Conservation (phyloP, 2,329 filamentous ascomycete species). For the Xylaria sp. region DNA sequence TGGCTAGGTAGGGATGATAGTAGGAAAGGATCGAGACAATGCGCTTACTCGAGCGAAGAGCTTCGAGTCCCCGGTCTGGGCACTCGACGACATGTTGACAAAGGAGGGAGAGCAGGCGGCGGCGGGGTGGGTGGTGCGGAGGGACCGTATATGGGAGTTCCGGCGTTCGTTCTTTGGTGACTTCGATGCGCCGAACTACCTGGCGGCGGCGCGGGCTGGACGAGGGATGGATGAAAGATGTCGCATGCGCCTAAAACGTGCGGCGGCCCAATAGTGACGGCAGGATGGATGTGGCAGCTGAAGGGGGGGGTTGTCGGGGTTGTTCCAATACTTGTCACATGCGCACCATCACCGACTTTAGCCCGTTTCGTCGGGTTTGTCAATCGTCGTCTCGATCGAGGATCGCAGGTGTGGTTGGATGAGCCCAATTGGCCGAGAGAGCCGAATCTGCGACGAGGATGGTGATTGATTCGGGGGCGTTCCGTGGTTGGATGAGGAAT, state of each 20-base stretch:
- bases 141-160: slow-evolving; percentile 38
- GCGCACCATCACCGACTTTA: slow-evolving; percentile 38
- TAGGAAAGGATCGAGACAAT: slow-evolving; percentile 29
- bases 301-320: slow-evolving; percentile 25
- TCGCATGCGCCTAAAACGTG: slow-evolving; percentile 38
- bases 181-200: slow-evolving; percentile 34
- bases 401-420: slow-evolving; percentile 18
- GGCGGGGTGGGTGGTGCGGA: slow-evolving; percentile 32
- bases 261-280: slow-evolving; percentile 44
- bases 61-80: slow-evolving; percentile 91
- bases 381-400: slow-evolving; percentile 15
- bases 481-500: background rate
- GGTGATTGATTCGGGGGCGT: background rate
- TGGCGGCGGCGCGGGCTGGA: slow-evolving; percentile 26
- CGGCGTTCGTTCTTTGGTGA: slow-evolving; percentile 34
- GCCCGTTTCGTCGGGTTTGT: slow-evolving; percentile 36
- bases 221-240: slow-evolving; percentile 26
- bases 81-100: slow-evolving; percentile 64
- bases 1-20: background rate
- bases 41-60: slow-evolving; percentile 91
- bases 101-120: slow-evolving; percentile 33
- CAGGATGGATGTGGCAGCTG: slow-evolving; percentile 38
- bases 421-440: slow-evolving; percentile 13
- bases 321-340: slow-evolving; percentile 38
- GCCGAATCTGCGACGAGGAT: background rate